Evolutionary conservation across 2,329 filamentous ascomycete genomes (phyloP).

Genomic region (Hysterium pulicare): DNA sequence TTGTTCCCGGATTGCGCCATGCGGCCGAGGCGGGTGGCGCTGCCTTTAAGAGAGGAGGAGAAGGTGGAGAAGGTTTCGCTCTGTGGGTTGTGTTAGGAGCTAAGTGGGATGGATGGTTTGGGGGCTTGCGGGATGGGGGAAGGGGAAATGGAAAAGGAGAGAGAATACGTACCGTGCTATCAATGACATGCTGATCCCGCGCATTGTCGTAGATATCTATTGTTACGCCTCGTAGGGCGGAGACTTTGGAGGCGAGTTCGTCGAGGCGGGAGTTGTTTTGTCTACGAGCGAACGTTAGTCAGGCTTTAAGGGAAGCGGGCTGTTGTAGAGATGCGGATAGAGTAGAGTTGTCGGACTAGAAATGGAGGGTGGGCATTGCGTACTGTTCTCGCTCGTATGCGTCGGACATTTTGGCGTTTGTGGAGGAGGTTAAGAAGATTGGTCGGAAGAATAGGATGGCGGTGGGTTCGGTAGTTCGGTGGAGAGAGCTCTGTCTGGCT

Average conservation of each 20-base stretch:
- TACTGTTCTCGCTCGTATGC: constrained; percentile 60
- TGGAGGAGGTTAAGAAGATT: too few relatives aligned
- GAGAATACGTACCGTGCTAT: constrained; percentile 66
- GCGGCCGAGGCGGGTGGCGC: constrained; percentile 73
- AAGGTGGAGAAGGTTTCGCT: constrained; percentile 90
- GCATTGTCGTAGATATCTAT: constrained; percentile 98
- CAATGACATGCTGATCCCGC: constrained; percentile 80
- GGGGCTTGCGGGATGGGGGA: background rate
- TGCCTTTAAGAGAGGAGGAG: constrained; percentile 76
- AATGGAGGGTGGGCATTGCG: constrained; percentile 32
- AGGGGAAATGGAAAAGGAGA: constrained; percentile 2
- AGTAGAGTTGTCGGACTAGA: constrained; percentile 3
- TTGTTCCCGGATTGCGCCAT: constrained; percentile 93
- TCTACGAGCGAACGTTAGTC: constrained; percentile 35
- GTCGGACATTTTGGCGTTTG: constrained; percentile 48
- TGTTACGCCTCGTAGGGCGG: constrained; percentile 86
- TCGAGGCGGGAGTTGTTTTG: constrained; percentile 96
- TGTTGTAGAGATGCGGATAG: constrained; percentile 3
- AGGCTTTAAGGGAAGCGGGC: constrained; percentile 5
- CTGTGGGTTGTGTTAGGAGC: constrained; percentile 43
- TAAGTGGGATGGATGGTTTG: too few relatives aligned
- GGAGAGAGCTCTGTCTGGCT: too few relatives aligned
- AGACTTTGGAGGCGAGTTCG: constrained; percentile 86
- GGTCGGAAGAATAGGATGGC: too few relatives aligned
- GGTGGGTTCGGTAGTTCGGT: too few relatives aligned